Evolutionary conservation across 2,329 filamentous ascomycete species (phyloP).

Genomic region (Fusarium nygamai): DNA sequence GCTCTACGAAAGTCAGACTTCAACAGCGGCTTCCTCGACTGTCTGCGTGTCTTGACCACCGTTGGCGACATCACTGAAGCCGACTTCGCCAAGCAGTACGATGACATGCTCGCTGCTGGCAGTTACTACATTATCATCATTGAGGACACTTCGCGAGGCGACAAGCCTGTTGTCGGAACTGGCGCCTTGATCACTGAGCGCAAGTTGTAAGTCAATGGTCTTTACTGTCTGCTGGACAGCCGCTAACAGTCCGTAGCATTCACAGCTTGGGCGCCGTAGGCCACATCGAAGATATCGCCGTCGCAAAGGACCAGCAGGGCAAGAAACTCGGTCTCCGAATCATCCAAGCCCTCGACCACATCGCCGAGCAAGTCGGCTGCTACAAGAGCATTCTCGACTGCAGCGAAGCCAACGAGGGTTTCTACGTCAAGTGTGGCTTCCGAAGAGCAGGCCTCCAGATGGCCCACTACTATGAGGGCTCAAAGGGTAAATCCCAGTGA

Average conservation of each 20-base stretch:
- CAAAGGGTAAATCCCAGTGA: conserved; percentile 58
- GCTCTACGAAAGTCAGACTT: conserved; percentile 83
- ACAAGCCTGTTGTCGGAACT: conserved; percentile 81
- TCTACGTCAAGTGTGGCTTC: conserved; percentile 98
- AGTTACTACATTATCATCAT: conserved; percentile 91
- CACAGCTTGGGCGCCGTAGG: conserved; percentile 85
- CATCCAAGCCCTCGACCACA: conserved; percentile 91
- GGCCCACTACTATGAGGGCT: conserved; percentile 87
- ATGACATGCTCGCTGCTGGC: conserved; percentile 79
- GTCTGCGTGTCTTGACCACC: conserved; percentile 88
- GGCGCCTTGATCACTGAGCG: conserved; percentile 91
- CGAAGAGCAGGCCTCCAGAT: conserved; percentile 92
- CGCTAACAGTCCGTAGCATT: conserved; percentile 63
- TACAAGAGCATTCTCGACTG: conserved; percentile 99
- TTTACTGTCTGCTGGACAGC: background rate
- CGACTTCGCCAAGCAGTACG: conserved; percentile 81
- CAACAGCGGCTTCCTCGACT: conserved; percentile 85
- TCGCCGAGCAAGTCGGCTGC: conserved; percentile 89
- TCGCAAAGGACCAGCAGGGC: conserved; percentile 93
- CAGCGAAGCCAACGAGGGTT: conserved; percentile 94
- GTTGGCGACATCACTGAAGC: conserved; percentile 86
- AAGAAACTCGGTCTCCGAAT: conserved; percentile 94
- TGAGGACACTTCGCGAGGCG: conserved; percentile 70
- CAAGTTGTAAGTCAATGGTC: conserved; percentile 78
- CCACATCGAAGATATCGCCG: conserved; percentile 98